Evolutionary conservation across 78 protist genomes (phyloP).

Genomic region (Corallochytrium limacisporum): DNA sequence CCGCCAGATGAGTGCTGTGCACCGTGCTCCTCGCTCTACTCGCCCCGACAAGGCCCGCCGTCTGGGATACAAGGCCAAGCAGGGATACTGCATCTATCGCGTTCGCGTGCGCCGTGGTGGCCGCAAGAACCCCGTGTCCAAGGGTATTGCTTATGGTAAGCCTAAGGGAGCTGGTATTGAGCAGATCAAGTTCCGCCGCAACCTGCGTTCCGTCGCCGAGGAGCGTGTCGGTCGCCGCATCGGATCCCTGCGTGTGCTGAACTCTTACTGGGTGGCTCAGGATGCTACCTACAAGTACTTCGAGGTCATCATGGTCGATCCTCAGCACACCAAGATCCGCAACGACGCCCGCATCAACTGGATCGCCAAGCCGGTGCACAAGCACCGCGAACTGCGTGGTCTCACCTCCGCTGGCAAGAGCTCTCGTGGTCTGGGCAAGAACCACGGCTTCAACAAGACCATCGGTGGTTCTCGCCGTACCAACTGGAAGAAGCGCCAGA

Average conservation of each 20-base stretch:
- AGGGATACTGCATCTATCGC: slow-evolving; percentile 76
- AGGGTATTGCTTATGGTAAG: slow-evolving; percentile 90
- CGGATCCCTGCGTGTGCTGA: slow-evolving; percentile 93
- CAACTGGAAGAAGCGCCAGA: slow-evolving; percentile 90
- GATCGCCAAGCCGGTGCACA: slow-evolving; percentile 83
- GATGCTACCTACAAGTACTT: slow-evolving; percentile 93
- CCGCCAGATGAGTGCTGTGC: slow-evolving; percentile 87
- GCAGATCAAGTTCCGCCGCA: slow-evolving; percentile 73
- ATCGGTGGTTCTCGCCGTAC: slow-evolving; percentile 71
- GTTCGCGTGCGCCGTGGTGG: slow-evolving; percentile 96
- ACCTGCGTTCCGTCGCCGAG: slow-evolving; percentile 85
- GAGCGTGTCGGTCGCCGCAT: slow-evolving; percentile 83
- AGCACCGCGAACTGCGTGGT: slow-evolving; percentile 92
- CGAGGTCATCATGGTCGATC: slow-evolving; percentile 98
- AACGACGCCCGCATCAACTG: slow-evolving; percentile 97
- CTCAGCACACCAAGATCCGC: slow-evolving; percentile 88
- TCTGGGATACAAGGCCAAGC: slow-evolving; percentile 98
- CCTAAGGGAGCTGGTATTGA: slow-evolving; percentile 87
- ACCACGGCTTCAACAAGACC: slow-evolving; percentile 58
- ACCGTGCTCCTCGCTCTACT: slow-evolving; percentile 88
- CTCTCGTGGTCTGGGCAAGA: slow-evolving; percentile 80
- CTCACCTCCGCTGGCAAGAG: slow-evolving; percentile 91
- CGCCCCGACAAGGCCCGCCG: slow-evolving; percentile 98
- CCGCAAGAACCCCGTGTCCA: slow-evolving; percentile 76
- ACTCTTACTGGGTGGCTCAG: slow-evolving; percentile 95